These are phyloP conservation scores for Candida tropicalis DNA, from an alignment of 1,139 yeast genomes.

Conservation along the genomic window DNA sequence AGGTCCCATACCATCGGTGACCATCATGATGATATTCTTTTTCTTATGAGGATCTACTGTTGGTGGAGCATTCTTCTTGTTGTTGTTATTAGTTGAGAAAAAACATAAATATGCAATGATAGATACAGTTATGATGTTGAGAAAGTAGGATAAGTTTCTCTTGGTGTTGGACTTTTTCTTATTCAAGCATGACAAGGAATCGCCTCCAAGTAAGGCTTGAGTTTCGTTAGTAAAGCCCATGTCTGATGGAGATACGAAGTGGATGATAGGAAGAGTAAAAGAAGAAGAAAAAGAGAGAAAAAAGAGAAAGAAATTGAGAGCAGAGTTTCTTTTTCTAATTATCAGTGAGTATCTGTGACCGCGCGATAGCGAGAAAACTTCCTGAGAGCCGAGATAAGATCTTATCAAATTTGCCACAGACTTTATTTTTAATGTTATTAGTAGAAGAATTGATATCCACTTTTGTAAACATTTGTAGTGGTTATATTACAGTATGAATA, in stretches of 20 bases:
- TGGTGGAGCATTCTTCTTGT: slow-evolving; percentile 6
- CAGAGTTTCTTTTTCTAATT: no score
- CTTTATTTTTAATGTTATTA: no score
- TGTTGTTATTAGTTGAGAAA: slow-evolving; percentile 6
- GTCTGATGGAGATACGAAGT: neutral
- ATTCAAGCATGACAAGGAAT: slow-evolving; percentile 13
- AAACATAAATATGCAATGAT: slow-evolving; percentile 17
- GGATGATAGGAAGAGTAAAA: no score
- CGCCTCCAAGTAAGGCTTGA: slow-evolving; percentile 19
- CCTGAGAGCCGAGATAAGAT: no score
- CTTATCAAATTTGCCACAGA: no score
- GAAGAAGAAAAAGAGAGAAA: no score
- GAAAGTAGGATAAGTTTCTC: slow-evolving; percentile 14
- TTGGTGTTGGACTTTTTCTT: slow-evolving; percentile 9
- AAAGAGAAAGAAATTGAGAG: no score
- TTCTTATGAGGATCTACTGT: slow-evolving; percentile 19
- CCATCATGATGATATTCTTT: slow-evolving; percentile 79
- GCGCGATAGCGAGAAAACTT: no score
- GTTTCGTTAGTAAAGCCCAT: slow-evolving; percentile 11
- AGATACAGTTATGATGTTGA: slow-evolving; percentile 16
- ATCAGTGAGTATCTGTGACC: no score
- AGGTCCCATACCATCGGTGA: slow-evolving; percentile 93
- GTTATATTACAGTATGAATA: no score
- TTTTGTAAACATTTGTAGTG: no score
- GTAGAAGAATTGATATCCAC: no score